phyloP scores from a whole-genome alignment of 768 basidiomycete species.

The Rhizopogon sp. region DNA sequence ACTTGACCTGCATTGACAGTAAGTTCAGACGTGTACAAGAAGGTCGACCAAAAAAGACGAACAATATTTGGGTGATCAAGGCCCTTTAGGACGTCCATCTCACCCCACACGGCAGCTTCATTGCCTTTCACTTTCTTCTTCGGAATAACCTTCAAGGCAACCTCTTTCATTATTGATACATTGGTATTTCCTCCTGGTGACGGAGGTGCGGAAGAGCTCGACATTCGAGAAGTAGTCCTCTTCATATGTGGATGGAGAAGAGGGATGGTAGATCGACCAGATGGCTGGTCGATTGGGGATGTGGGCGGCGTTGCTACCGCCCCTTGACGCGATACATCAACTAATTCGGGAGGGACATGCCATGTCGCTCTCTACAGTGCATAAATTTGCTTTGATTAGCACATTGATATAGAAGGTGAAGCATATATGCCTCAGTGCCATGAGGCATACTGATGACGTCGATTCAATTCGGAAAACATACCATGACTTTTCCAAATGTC shows the following conservation, averaged over 20 bases:
- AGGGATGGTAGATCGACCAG: slow-evolving; percentile 22
- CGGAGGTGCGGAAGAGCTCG: slow-evolving; percentile 20
- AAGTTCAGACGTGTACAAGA: background rate
- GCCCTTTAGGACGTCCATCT: slow-evolving; percentile 90
- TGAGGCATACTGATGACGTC: background rate
- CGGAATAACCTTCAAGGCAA: slow-evolving; percentile 85
- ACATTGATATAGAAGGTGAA: background rate
- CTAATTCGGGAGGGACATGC: slow-evolving; percentile 64
- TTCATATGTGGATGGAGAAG: slow-evolving; percentile 22
- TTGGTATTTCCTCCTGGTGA: slow-evolving; percentile 10
- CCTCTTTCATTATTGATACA: slow-evolving; percentile 53
- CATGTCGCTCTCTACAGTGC: slow-evolving; percentile 62
- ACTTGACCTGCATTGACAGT: slow-evolving; percentile 63
- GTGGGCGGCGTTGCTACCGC: slow-evolving; percentile 37
- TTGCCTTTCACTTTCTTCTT: slow-evolving; percentile 96
- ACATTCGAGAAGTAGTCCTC: slow-evolving; percentile 17
- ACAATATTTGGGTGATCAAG: slow-evolving; percentile 92
- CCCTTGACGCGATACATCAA: slow-evolving; percentile 51
- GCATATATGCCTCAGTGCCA: background rate
- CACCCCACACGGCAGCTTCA: slow-evolving; percentile 82
- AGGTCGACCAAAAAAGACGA: slow-evolving; percentile 18
- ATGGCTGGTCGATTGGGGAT: slow-evolving; percentile 14
- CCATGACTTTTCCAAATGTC: slow-evolving; percentile 89
- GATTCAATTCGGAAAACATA: slow-evolving; percentile 31
- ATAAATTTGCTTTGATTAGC: background rate